phyloP scores from a whole-genome alignment of 164 flowering plant species.

The Macadamia integrifolia region DNA sequence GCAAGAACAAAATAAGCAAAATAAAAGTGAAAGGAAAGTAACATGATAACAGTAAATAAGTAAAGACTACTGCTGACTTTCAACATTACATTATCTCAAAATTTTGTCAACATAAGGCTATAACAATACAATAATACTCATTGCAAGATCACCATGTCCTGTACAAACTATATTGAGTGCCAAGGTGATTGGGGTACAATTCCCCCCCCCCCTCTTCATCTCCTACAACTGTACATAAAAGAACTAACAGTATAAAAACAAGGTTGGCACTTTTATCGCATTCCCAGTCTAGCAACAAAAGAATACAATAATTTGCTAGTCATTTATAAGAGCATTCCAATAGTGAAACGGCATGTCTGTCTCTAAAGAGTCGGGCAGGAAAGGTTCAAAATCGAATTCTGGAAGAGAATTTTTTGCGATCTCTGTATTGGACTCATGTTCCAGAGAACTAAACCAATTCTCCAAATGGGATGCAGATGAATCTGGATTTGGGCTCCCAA shows the following conservation, averaged over 20 bases:
- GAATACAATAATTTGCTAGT: no score
- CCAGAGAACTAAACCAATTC: conserved; percentile 25
- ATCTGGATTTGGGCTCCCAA: conserved; percentile 9
- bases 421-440: conserved; percentile 19
- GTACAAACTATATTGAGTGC: background rate
- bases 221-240: background rate
- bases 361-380: conserved; percentile 20
- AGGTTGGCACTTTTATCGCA: background rate
- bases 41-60: no score
- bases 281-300: background rate
- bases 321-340: conserved; percentile 20
- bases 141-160: background rate
- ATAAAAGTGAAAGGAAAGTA: no score
- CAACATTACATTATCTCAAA: no score
- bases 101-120: no score
- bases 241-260: background rate
- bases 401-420: conserved; percentile 17
- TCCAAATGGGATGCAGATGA: conserved; percentile 19
- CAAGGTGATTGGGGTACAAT: background rate
- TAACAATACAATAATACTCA: no score
- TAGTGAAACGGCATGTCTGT: conserved; percentile 29
- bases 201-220: no score
- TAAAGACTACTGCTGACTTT: no score
- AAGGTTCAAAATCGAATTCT: conserved; percentile 11
- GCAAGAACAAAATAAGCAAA: no score